A percentile compares a stretch with the other conserved stretches of the same genome.
Conservation (phyloP, 208 protist species). For the Trypanosoma brucei region DNA sequence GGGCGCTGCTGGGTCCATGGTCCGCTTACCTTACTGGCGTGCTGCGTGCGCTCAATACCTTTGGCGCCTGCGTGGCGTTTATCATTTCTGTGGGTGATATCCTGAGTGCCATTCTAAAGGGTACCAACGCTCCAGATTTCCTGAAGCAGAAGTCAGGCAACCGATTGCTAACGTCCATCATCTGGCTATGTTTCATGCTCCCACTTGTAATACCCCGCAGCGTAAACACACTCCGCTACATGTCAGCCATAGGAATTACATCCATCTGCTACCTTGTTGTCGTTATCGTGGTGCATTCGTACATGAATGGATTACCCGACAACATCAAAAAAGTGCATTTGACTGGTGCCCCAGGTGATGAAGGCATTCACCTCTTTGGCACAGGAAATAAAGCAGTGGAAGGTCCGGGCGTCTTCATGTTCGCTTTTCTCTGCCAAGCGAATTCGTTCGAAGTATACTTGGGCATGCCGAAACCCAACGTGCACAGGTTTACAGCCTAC, state of each 20-base stretch:
- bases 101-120: slow-evolving; percentile 32
- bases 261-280: slow-evolving; percentile 63
- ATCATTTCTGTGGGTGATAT: slow-evolving; percentile 50
- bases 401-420: too few species aligned
- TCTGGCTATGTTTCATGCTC: slow-evolving; percentile 59
- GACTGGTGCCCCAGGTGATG: background rate
- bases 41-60: slow-evolving; percentile 29
- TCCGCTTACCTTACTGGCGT: slow-evolving; percentile 32
- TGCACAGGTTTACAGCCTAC: slow-evolving; percentile 31
- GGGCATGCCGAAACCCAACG: slow-evolving; percentile 1
- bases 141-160: slow-evolving; percentile 20
- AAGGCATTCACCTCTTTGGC: background rate
- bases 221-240: slow-evolving; percentile 64
- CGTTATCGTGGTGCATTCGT: slow-evolving; percentile 38
- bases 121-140: slow-evolving; percentile 14
- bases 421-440: background rate
- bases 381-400: too few species aligned
- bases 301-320: slow-evolving; percentile 26
- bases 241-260: slow-evolving; percentile 40
- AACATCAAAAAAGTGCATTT: too few species aligned
- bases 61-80: slow-evolving; percentile 51
- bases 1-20: slow-evolving; percentile 23
- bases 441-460: background rate
- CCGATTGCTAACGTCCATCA: slow-evolving; percentile 34
- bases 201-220: slow-evolving; percentile 51